These are phyloP conservation scores for Chimonanthus salicifolius DNA, from an alignment of 164 flowering plant genomes.

Conservation along the genomic window DNA sequence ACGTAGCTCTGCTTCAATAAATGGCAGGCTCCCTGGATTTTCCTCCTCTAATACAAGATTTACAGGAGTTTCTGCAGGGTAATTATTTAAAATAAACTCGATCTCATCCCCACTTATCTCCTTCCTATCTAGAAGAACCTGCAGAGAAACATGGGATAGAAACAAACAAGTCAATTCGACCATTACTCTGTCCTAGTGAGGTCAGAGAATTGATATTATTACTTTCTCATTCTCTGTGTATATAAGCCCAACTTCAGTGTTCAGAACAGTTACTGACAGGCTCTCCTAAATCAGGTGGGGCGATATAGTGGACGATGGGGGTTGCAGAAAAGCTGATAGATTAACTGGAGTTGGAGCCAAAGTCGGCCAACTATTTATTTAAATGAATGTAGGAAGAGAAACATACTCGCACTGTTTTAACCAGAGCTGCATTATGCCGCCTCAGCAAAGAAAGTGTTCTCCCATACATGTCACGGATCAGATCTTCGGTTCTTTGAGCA, in stretches of 20 bases:
- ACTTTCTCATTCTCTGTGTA: not conserved
- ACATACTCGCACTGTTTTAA: conserved; percentile 76
- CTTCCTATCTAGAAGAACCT: conserved; percentile 74
- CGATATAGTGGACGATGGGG: not conserved
- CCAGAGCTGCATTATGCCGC: conserved; percentile 72
- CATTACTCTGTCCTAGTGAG: not conserved
- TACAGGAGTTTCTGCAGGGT: conserved; percentile 70
- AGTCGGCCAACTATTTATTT: too few relatives aligned
- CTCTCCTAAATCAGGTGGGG: not conserved
- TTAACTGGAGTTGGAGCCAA: too few relatives aligned
- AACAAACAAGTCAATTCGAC: not conserved
- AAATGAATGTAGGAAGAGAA: too few relatives aligned
- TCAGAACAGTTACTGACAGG: not conserved
- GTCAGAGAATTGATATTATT: not conserved
- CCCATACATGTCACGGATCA: conserved; percentile 47
- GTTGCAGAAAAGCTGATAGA: not conserved
- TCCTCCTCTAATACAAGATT: conserved; percentile 64
- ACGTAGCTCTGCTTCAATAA: conserved; percentile 27
- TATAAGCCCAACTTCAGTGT: not conserved
- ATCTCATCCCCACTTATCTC: conserved; percentile 81
- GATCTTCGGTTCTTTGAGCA: conserved; percentile 65
- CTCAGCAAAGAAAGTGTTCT: conserved; percentile 55
- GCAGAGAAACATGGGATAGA: conserved; percentile 7
- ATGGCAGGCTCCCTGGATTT: conserved; percentile 72
- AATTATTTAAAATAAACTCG: conserved; percentile 56